Base-by-base conservation (phyloP, 495 filamentous ascomycete genomes). In the Neurospora sp. region DNA sequence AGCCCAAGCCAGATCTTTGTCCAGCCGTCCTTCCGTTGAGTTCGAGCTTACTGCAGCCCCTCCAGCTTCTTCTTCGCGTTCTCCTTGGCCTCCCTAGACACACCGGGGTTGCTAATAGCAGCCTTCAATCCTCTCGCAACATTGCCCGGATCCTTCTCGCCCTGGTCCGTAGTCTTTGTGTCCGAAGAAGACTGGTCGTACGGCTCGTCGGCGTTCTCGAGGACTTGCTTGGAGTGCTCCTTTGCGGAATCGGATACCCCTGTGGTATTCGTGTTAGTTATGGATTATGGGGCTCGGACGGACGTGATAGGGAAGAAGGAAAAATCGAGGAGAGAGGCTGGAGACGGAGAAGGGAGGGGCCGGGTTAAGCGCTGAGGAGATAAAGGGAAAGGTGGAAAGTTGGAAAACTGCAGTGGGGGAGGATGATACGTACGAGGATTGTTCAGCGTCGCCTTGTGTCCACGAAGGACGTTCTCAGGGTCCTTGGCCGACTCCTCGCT, bases 371-470 rank as follows among this genome's bases (percentile, higher is more conserved):
- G 37, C 37, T 11, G 10, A 39, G 5, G 31, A 34, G 34, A 34
- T 34, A 34, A 34, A 34, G 34, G 34, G 34, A 34, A 34, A 34
- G 34, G 0, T 34, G 34, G 34, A 34, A 34, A 34, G 34, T 34
- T 34, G 2, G 15, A 10, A 17, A 54, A n/a, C 24, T 19, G n/a
- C n/a, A n/a, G n/a, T n/a, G 38, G 48, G 13, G 42, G 39, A 38
- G 8, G 19, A 38, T 15, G 72, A 39, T 21, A 73, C 79, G 43
- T 69, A 86, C 84, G 78, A 39, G 84, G 84, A 70, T 87, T 86
- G 76, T 79, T 79, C 48, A 86, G 74, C 69, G 82, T 85, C 36
- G 85, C 84, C 77, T 86, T 86, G 81, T 86, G 84, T 45, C 83
- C 85, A 70, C 85, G 81, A 62, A 84, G 77, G 54, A 85, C 78